Evolutionary conservation across 2,329 filamentous ascomycete genomes (phyloP), one percentile per base, ranked within the genome.

Genomic region (Claviceps cyperi): DNA sequence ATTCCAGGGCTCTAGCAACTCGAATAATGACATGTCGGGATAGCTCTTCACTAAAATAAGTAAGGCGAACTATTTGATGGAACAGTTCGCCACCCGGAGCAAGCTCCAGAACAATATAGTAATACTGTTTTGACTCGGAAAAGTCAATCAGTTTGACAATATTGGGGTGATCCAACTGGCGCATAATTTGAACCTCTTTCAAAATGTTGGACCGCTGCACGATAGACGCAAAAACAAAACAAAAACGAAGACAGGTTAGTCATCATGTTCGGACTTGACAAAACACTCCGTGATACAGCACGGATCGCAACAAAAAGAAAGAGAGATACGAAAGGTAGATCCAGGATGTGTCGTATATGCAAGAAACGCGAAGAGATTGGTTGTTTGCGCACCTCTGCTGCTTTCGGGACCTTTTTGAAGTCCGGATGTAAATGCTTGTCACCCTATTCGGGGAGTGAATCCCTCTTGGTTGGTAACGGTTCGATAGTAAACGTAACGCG

Each of bases 181-280:
- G 87, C 91, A 98, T 98, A 59, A 98, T 98, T 62, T 95, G 87
- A 14, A 98, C 92, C 68, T 98, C 92, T 70, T 98, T 98, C 54
- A 98, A 72, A 57, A 98, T 97, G 62, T 97, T 98, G 55, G 91
- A 87, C 70, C 92, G 80, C 92, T 98, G 66, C 7, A 48, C 8
- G 22, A 19, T 17, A 43, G 19, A 49, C 32, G 43, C 32, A 35
- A 43, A 43, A 45, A 41, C 24, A 46, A 17, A 56, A 43, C 48
- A 55, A 43, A 48, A n/a, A 43, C 48, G 54, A 43, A 49, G 8
- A 22, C 14, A 43, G 14, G 32, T 52, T 41, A 50, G 41, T 43
- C n/a, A 21, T 24, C 22, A 24, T 6, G 19, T 37, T 36, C 19
- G 5, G 14, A 44, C 35, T 38, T 28, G 15, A 39, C 19, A 21